Base-by-base conservation (phyloP, 164 flowering plant genomes). In the Liquidambar formosana region DNA sequence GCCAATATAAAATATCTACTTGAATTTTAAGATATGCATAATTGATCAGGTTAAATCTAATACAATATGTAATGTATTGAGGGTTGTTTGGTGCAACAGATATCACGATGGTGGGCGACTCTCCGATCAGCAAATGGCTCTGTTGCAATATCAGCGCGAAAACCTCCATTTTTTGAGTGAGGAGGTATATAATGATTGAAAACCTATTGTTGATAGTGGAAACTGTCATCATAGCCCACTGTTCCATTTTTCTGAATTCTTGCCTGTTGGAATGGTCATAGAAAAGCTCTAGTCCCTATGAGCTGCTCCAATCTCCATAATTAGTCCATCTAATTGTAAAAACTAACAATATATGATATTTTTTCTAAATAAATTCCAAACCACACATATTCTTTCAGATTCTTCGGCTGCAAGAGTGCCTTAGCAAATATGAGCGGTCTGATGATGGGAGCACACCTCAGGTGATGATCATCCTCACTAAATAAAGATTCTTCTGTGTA, bases 91-190 rank as follows among this genome's bases (percentile, higher is more conserved):
- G 57, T 79, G 66, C 26, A 62, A 65, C 78, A 96, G 98, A 84
- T 93, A 96, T 79, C 84, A 91, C 79, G 98, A 96, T 74, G 91
- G 91, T 68, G 89, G 97, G 33, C 90, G 98, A 21, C 96, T 96
- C 59, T 92, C 97, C 76, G 99, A 93, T 84, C 97, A 96, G 83
- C 99, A 93, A 75, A 93, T 90, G 97, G 99, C 99, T 56, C 74
- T 96, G 84, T 76, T 96, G 81, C 99, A 96, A 74, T 96, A 96
- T 76, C 99, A 96, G 76, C 86, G 97, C 64, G 98, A 93, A 78
- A 96, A 96, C 76, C 86, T 96, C 70, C 98, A 93, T 80, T 93
- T 86, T 77, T 70, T 96, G 68, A 90, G 96, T 75, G 99, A 95
- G 80, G 99, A 95, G 99, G 99, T 93, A 84, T 65, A 10, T 63